Conservation (phyloP, 1,284 basidiomycete genomes). For the Coriolopsis trogii region DNA sequence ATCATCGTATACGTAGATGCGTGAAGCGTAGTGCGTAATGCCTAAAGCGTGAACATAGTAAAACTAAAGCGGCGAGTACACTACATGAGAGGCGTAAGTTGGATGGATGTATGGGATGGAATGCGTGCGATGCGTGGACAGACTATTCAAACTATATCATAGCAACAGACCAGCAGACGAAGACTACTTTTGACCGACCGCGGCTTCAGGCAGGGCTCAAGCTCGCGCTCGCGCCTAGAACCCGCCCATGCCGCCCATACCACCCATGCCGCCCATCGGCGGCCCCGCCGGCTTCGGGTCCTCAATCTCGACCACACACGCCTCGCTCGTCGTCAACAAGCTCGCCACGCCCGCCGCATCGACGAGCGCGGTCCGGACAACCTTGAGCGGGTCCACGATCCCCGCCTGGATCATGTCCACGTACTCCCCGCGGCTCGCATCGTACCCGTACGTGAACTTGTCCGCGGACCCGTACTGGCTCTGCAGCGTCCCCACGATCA, state of each 20-base stretch:
- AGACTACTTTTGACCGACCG: background rate
- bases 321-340: conserved; percentile 92
- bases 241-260: conserved; percentile 53
- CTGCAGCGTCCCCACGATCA: conserved; percentile 89
- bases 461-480: conserved; percentile 66
- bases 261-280: conserved; percentile 66
- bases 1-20: no score
- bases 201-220: no score
- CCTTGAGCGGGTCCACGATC: conserved; percentile 94
- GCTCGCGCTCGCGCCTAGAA: no score
- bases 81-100: background rate
- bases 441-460: conserved; percentile 89
- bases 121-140: background rate
- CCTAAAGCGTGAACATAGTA: no score
- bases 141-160: background rate
- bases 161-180: background rate
- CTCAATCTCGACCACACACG: conserved; percentile 88
- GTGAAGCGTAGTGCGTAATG: no score
- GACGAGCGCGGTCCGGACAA: conserved; percentile 88
- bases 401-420: conserved; percentile 94
- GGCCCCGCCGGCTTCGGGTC: conserved; percentile 67
- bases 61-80: background rate
- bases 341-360: conserved; percentile 89
- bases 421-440: conserved; percentile 90
- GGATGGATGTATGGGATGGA: background rate